Evolutionary conservation across 257 asterid species (phyloP).

Genomic region (Solanum corneliomulleri): DNA sequence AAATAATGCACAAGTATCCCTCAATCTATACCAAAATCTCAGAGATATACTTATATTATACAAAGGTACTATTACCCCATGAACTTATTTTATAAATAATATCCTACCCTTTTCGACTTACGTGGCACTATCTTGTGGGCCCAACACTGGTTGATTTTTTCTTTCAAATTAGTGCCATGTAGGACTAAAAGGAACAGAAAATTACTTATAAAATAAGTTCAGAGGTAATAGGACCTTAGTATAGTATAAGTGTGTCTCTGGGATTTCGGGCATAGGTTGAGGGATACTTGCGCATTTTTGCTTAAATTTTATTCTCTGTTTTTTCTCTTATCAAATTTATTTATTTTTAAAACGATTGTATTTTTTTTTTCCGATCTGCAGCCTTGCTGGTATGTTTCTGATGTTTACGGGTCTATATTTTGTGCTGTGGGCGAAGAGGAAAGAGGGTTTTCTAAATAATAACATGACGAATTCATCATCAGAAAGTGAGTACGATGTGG

Average conservation of each 20-base stretch:
- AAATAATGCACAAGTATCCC: rapidly evolving
- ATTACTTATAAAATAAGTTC: too few relatives aligned
- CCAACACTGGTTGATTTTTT: too few relatives aligned
- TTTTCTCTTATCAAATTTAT: not conserved
- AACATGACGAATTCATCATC: not conserved
- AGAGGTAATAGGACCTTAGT: too few relatives aligned
- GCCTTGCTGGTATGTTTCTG: conserved; percentile 71
- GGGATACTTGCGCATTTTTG: too few relatives aligned
- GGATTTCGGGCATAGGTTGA: too few relatives aligned
- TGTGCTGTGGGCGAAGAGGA: conserved; percentile 85
- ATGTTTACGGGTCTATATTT: conserved; percentile 79
- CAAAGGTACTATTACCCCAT: rapidly evolving
- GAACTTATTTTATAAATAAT: too few relatives aligned
- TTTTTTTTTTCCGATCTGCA: not conserved
- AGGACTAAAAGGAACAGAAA: rapidly evolving
- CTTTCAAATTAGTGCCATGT: too few relatives aligned
- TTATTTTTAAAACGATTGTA: not conserved
- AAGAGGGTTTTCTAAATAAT: conserved; percentile 24
- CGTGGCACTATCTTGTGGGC: too few relatives aligned
- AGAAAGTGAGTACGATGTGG: conserved; percentile 41
- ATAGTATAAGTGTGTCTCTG: too few relatives aligned
- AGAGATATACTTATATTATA: too few relatives aligned
- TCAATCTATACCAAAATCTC: too few relatives aligned
- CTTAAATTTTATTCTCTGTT: not conserved
- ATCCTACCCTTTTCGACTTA: too few relatives aligned